Base-by-base conservation (phyloP, 2,329 filamentous ascomycete species). In the Aspergillus sp. region DNA sequence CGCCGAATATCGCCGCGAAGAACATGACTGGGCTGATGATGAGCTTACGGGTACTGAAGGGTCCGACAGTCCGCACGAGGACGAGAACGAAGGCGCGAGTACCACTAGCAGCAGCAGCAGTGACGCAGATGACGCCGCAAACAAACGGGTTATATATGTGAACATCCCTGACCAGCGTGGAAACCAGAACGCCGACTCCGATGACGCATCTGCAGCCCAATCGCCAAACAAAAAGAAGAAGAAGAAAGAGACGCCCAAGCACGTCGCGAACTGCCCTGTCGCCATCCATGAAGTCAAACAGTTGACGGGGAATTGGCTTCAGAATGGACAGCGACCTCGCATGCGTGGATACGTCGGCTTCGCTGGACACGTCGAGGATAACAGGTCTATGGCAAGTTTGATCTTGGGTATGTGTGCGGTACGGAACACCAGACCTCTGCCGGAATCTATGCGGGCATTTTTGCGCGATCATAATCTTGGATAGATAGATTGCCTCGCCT, bases 401-500 rank as follows among this genome's bases (percentile, higher is more conserved):
- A 59, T 63, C 19, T 24, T 63, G 47, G 61, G 58, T 3, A 59
- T 61, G 43, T 63, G 58, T 51, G 49, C 17, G 15, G 54, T 57
- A 17, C 17, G 39, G 19, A 44, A 41, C 14, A 39, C 19, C 8
- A 37, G 17, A 33, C 31, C 40, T 17, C 14, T 47, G 11, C 47
- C 54, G 7, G 40, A 37, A 47, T 6, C n/a, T 3, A 24, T 56
- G 27, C 14, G 19, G 24, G 11, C 12, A 6, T 44, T 21, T 21
- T 46, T 48, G 44, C 19, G 45, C 6, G 33, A 24, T 14, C 15
- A 48, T 52, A n/a, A 40, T 14, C 39, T 52, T 19, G 35, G 15
- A 31, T 51, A 41, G 17, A 37, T 37, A 41, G 17, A 37, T 37
- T 37, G 12, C 35, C 3, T 37, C 6, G 12, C 14, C 12, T n/a